Conservation (phyloP, 2,329 filamentous ascomycete species). For the Penicillium sp. region DNA sequence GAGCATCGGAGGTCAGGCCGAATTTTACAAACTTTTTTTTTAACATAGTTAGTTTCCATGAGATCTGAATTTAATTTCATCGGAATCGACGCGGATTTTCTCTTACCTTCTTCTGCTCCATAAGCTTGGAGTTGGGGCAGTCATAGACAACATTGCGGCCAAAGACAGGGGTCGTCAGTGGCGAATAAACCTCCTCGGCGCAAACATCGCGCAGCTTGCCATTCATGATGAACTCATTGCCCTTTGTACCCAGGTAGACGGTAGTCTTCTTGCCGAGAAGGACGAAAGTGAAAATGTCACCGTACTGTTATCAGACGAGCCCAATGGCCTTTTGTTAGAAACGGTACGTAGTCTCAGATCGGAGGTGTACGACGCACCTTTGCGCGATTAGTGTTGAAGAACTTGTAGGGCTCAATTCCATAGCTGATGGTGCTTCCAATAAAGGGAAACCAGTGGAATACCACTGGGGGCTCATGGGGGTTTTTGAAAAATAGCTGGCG, state of each 20-base stretch:
- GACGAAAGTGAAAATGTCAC: conserved; percentile 86
- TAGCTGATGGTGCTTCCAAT: conserved; percentile 91
- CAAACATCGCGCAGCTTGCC: conserved; percentile 87
- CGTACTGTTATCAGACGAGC: conserved; percentile 57
- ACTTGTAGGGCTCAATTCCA: conserved; percentile 76
- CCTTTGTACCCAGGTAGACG: conserved; percentile 75
- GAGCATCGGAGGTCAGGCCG: conserved; percentile 61
- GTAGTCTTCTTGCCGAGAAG: conserved; percentile 87
- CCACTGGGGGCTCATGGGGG: conserved; percentile 70
- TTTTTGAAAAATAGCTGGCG: conserved; percentile 79
- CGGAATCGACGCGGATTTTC: background rate
- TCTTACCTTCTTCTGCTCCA: conserved; percentile 90
- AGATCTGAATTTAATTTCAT: background rate
- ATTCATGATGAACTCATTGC: conserved; percentile 90
- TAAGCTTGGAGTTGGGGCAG: conserved; percentile 85
- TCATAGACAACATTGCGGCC: conserved; percentile 87
- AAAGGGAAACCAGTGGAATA: conserved; percentile 66
- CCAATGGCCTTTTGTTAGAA: background rate
- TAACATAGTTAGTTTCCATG: background rate
- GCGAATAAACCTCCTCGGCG: conserved; percentile 85
- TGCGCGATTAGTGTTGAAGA: conserved; percentile 64
- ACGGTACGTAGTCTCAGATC: background rate
- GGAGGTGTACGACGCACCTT: conserved; percentile 60
- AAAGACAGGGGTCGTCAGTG: conserved; percentile 70
- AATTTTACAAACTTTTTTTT: conserved; percentile 59